Evolutionary conservation across 2,329 filamentous ascomycete genomes (phyloP).

Genomic region (Grosmannia penicillata): DNA sequence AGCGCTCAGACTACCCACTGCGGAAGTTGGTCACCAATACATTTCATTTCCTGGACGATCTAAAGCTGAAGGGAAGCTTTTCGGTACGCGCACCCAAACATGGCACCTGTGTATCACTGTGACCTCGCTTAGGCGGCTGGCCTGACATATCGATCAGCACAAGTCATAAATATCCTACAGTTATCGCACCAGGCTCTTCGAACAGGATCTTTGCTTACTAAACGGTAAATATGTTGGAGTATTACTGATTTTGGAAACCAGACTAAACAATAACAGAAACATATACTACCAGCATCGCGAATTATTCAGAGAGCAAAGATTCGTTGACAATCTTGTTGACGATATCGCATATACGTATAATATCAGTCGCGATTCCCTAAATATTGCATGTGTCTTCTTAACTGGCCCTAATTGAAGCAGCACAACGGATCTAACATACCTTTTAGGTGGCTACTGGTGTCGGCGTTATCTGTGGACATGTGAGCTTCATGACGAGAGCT

Average conservation of each 20-base stretch:
- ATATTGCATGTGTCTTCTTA: constrained; percentile 42
- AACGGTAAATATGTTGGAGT: constrained; percentile 34
- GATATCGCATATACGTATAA: constrained; percentile 57
- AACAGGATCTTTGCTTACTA: constrained; percentile 40
- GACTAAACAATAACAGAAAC: constrained; percentile 33
- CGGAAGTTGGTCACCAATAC: too few relatives aligned
- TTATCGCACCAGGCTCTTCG: constrained; percentile 43
- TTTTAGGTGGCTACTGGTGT: constrained; percentile 58
- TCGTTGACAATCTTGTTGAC: constrained; percentile 60
- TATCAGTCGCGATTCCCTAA: constrained; percentile 47
- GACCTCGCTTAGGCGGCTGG: neutral
- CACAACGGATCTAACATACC: neutral
- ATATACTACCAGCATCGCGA: constrained; percentile 66
- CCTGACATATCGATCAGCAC: constrained; percentile 29
- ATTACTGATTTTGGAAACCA: too few relatives aligned
- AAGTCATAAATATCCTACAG: constrained; percentile 42
- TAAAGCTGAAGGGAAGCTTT: constrained; percentile 32
- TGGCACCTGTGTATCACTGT: neutral
- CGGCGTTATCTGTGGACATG: constrained; percentile 49
- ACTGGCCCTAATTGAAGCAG: neutral
- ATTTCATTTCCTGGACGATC: constrained; percentile 32
- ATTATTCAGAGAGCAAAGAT: constrained; percentile 52
- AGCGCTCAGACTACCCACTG: too few relatives aligned
- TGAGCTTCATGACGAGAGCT: constrained; percentile 23
- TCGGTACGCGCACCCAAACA: constrained; percentile 24